Base-by-base conservation (phyloP, 768 basidiomycete species). In the Agaricus sinodeliciosus region DNA sequence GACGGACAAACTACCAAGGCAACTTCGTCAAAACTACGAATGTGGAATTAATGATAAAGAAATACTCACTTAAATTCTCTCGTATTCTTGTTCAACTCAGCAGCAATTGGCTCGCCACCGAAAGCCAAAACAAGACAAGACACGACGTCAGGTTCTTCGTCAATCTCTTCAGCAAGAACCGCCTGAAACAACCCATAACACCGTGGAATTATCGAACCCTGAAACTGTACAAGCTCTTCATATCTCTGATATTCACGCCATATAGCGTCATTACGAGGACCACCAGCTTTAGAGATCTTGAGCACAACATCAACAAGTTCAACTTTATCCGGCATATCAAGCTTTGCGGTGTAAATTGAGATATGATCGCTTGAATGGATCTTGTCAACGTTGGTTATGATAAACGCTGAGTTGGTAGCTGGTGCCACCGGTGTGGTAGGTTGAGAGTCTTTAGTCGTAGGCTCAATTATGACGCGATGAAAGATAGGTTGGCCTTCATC, bases 181-280 rank as follows among this genome's bases (percentile, higher is more conserved):
- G 51, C 51, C 28, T 53, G 51, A 27, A 53, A 53, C 25, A 53
- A 26, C 15, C 51, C 51, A 53, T 53, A 53, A 44, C 51, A 53
- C 16, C 51, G 43, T 3, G 51, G 51, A 19, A 53, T 46, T 19
- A 53, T 18, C 37, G 19, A 31, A 7, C 51, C 51, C 15, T 53
- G 51, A 26, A 46, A 47, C 37, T 46, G 44, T 11, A 15, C 44
- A 40, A 53, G 44, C 5, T 53, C 51, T 13, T 31, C 43, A 31
- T 53, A 53, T 34, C 44, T 46, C 44, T 53, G 43, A 22, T 53
- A 53, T 13, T 53, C 51, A 15, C 45, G 43, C 44, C 43, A 53
- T 4, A 53, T 16, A 3, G 51, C 51, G 28, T 53, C 51, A 13
- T 53, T 53, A 18, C 51, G 35, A 1, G 44, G 51, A 15, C 44